Percentiles rank a stretch among this genome's conserved stretches.
Conservation (phyloP, 2,329 filamentous ascomycete species). For the Fusarium keratoplasticum region DNA sequence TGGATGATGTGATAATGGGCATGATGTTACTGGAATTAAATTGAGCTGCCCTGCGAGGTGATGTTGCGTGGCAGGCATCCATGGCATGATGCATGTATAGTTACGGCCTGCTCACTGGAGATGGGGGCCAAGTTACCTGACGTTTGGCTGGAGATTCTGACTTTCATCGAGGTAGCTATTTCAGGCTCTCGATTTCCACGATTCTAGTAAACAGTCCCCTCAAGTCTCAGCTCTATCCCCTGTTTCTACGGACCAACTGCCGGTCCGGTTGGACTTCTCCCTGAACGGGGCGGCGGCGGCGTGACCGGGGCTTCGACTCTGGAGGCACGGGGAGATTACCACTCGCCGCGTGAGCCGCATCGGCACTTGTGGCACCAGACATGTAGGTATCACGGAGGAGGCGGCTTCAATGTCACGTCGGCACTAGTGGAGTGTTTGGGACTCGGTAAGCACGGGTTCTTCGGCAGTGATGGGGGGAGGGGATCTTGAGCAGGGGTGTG, state of each 20-base stretch:
- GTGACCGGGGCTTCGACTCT: background rate
- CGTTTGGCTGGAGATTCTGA: background rate
- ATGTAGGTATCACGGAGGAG: background rate
- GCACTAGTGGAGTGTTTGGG: slow-evolving; percentile 4
- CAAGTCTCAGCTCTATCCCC: background rate
- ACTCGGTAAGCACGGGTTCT: slow-evolving; percentile 12
- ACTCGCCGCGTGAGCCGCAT: slow-evolving; percentile 18
- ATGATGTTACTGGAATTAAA: background rate
- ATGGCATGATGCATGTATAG: background rate
- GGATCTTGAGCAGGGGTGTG: background rate
- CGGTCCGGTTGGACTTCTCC: background rate
- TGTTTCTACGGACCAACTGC: background rate
- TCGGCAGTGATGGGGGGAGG: slow-evolving; percentile 20
- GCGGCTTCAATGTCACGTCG: background rate
- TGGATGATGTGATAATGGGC: background rate
- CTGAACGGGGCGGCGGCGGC: background rate
- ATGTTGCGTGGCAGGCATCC: background rate
- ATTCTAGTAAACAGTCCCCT: background rate
- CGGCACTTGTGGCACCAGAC: slow-evolving; percentile 10
- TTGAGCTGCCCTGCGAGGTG: background rate
- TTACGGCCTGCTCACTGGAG: background rate
- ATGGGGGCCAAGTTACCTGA: background rate
- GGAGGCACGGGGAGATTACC: background rate
- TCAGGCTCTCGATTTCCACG: background rate
- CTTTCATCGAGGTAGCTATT: background rate